Percentiles rank a stretch among this genome's conserved stretches.
phyloP scores from a whole-genome alignment of 257 asterid genomes.

The Gentiana macrophylla region DNA sequence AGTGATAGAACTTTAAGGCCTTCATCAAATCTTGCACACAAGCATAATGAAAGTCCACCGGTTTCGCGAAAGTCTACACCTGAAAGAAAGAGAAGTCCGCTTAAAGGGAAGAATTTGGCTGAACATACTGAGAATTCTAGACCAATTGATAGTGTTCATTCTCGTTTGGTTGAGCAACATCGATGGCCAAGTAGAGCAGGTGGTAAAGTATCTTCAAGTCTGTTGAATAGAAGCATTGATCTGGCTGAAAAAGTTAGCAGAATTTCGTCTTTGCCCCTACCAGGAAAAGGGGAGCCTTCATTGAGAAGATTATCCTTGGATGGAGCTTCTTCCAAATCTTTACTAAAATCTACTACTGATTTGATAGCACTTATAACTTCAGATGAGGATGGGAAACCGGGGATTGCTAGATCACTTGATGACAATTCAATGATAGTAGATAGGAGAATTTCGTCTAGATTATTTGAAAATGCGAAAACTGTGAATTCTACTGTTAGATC shows the following conservation, averaged over 20 bases:
- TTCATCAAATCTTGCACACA: constrained; percentile 41
- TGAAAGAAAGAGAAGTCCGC: constrained; percentile 68
- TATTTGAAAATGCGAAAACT: constrained; percentile 33
- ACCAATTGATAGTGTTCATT: constrained; percentile 43
- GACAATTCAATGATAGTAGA: constrained; percentile 29
- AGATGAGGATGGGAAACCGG: constrained; percentile 22
- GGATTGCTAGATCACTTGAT: constrained; percentile 25
- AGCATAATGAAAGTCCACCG: constrained; percentile 33
- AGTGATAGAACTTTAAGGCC: constrained; percentile 51
- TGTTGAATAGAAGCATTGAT: constrained; percentile 36
- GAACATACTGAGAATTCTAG: constrained; percentile 69
- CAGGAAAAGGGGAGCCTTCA: constrained; percentile 27
- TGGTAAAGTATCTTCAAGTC: constrained; percentile 31
- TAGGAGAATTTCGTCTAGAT: constrained; percentile 36
- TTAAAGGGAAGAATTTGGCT: constrained; percentile 44
- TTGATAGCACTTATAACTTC: constrained; percentile 25
- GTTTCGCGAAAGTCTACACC: constrained; percentile 54
- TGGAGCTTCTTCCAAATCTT: constrained; percentile 31
- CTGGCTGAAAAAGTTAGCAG: constrained; percentile 35
- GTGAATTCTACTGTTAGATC: constrained; percentile 46
- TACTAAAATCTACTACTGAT: constrained; percentile 48
- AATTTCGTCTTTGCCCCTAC: constrained; percentile 24
- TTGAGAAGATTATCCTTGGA: constrained; percentile 62
- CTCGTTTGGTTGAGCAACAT: constrained; percentile 62
- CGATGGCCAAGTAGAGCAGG: constrained; percentile 62